Percentiles rank a stretch among this genome's conserved stretches.
phyloP scores from a whole-genome alignment of 768 basidiomycete genomes.

The Melanogaster broomeanus region DNA sequence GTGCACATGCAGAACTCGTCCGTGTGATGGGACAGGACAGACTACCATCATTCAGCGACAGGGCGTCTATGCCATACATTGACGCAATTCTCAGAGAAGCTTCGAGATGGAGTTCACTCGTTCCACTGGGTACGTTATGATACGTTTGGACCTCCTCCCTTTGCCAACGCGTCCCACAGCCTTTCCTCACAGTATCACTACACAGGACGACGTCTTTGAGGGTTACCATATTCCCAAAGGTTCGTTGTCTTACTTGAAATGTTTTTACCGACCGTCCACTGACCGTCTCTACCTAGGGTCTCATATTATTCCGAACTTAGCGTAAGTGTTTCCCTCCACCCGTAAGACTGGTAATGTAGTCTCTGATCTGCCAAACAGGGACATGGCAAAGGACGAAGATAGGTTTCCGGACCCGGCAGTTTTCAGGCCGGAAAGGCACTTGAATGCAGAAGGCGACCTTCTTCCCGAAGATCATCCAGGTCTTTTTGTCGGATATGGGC shows the following conservation, averaged over 20 bases:
- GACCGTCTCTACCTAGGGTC: constrained; percentile 13
- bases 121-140: constrained; percentile 19
- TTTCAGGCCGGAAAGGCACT: constrained; percentile 37
- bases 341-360: not conserved
- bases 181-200: constrained; percentile 31
- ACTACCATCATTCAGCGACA: constrained; percentile 16
- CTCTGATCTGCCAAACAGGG: constrained; percentile 9
- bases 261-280: not conserved
- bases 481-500: constrained; percentile 37
- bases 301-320: constrained; percentile 21
- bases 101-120: constrained; percentile 21
- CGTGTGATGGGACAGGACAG: constrained; percentile 19
- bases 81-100: constrained; percentile 24
- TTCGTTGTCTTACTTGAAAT: not conserved
- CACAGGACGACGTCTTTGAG: constrained; percentile 42
- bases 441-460: constrained; percentile 22
- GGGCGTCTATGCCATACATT: constrained; percentile 16
- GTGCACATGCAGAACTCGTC: constrained; percentile 18
- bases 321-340: constrained; percentile 6
- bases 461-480: constrained; percentile 19
- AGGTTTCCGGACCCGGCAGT: constrained; percentile 27
- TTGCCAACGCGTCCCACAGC: constrained; percentile 12
- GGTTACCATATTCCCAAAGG: constrained; percentile 56
- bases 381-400: constrained; percentile 24
- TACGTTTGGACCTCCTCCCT: no score